These are phyloP conservation scores for Colletotrichum sp. DNA, from an alignment of 2,329 filamentous ascomycete species.

Conservation along the genomic window DNA sequence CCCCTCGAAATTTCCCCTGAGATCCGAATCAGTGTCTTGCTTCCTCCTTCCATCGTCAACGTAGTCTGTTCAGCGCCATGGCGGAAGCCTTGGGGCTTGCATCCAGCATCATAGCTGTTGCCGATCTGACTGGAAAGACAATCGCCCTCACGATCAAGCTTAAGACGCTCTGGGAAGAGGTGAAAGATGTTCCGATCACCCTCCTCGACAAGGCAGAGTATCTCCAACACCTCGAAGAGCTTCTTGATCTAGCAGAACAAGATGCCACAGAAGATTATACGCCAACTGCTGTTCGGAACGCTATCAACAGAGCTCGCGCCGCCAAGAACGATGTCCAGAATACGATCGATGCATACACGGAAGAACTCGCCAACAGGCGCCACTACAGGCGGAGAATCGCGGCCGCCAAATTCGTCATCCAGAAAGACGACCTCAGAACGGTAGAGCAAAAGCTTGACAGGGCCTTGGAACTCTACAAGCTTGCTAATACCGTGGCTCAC, in stretches of 20 bases:
- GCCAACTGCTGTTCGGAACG: accelerated
- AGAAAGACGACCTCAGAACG: not conserved
- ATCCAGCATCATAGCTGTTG: accelerated
- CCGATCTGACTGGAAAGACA: not conserved
- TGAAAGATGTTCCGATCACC: accelerated
- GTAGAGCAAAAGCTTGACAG: not conserved
- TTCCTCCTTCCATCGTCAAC: too few relatives aligned
- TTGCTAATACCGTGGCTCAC: not conserved
- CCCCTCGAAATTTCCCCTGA: too few relatives aligned
- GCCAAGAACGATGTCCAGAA: not conserved
- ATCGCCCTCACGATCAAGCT: not conserved
- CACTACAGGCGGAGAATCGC: accelerated
- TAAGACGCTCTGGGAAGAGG: accelerated
- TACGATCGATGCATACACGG: not conserved
- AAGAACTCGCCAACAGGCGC: not conserved
- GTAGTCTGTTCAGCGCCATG: not conserved
- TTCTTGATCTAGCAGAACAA: not conserved
- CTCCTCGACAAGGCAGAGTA: accelerated
- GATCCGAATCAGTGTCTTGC: too few relatives aligned
- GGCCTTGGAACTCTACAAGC: not conserved
- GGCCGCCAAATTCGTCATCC: not conserved
- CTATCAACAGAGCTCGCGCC: accelerated
- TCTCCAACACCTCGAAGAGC: not conserved
- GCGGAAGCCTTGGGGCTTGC: not conserved
- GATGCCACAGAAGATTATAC: not conserved